phyloP scores from a whole-genome alignment of 345 rosid genomes.

The Moricandia moricandioides region DNA sequence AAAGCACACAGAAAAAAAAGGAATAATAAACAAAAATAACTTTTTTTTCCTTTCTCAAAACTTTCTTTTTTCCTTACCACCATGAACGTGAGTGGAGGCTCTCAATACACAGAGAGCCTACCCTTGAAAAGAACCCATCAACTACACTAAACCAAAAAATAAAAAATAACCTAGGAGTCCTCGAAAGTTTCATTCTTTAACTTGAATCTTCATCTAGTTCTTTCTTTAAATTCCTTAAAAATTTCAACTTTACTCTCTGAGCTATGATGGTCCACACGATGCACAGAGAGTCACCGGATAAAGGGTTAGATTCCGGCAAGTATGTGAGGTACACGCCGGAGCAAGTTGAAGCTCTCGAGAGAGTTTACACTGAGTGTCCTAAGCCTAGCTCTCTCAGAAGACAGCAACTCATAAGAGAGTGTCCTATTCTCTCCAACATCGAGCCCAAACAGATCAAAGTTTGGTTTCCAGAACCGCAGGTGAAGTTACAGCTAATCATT shows the following conservation, averaged over 20 bases:
- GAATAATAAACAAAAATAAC: not conserved
- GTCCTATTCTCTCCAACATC: constrained; percentile 39
- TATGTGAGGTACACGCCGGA: constrained; percentile 43
- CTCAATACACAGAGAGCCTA: constrained; percentile 48
- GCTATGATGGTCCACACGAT: constrained; percentile 43
- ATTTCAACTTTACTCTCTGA: not conserved
- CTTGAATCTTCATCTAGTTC: not conserved
- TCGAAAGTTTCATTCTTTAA: not conserved
- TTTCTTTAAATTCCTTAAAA: not conserved
- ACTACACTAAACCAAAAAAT: constrained; percentile 11
- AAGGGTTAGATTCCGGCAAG: constrained; percentile 41
- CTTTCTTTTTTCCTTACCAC: constrained; percentile 12
- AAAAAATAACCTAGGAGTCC: constrained; percentile 9
- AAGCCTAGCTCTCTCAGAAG: constrained; percentile 40
- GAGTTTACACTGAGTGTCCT: constrained; percentile 41
- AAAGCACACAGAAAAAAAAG: not conserved
- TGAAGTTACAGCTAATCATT: not conserved
- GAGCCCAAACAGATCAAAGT: constrained; percentile 44
- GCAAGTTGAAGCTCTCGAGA: constrained; percentile 41
- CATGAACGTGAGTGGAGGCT: constrained; percentile 50
- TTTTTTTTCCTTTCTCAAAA: not conserved
- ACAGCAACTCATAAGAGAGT: constrained; percentile 39
- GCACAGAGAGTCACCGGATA: constrained; percentile 40
- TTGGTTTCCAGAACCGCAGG: constrained; percentile 46
- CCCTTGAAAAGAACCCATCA: constrained; percentile 35